Conservation (phyloP, 2,329 filamentous ascomycete genomes). For the Talaromyces pinophilus region DNA sequence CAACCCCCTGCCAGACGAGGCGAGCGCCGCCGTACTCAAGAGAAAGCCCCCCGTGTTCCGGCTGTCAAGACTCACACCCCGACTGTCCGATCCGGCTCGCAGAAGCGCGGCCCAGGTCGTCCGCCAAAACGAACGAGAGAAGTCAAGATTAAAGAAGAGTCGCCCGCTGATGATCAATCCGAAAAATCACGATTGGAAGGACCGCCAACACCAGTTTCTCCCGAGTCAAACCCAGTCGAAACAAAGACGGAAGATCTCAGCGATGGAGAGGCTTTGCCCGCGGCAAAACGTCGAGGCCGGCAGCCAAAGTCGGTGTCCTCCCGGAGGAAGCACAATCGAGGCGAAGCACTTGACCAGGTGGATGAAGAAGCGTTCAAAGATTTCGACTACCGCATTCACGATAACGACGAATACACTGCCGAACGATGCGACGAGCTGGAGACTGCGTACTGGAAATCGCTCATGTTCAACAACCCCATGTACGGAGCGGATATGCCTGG, state of each 20-base stretch:
- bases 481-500: slow-evolving; percentile 97
- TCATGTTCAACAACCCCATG: slow-evolving; percentile 91
- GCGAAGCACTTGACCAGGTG: slow-evolving; percentile 74
- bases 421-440: slow-evolving; percentile 95
- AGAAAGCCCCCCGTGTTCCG: slow-evolving; percentile 46
- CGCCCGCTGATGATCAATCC: slow-evolving; percentile 36
- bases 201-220: slow-evolving; percentile 58
- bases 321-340: slow-evolving; percentile 79
- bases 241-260: slow-evolving; percentile 59
- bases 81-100: slow-evolving; percentile 47
- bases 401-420: slow-evolving; percentile 80
- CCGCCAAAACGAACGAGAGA: slow-evolving; percentile 42
- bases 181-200: slow-evolving; percentile 47
- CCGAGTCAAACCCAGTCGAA: slow-evolving; percentile 53
- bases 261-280: slow-evolving; percentile 46
- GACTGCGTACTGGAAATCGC: slow-evolving; percentile 92
- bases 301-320: slow-evolving; percentile 76
- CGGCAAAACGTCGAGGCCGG: slow-evolving; percentile 52
- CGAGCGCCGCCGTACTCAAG: slow-evolving; percentile 53
- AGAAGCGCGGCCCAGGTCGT: slow-evolving; percentile 43
- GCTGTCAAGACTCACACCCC: slow-evolving; percentile 35
- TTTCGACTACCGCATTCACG: slow-evolving; percentile 86
- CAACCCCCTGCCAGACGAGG: slow-evolving; percentile 91
- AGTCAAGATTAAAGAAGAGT: slow-evolving; percentile 43
- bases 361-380: slow-evolving; percentile 88